Base-by-base conservation (phyloP, 2,329 filamentous ascomycete genomes). In the Didymosphaeria variabile region DNA sequence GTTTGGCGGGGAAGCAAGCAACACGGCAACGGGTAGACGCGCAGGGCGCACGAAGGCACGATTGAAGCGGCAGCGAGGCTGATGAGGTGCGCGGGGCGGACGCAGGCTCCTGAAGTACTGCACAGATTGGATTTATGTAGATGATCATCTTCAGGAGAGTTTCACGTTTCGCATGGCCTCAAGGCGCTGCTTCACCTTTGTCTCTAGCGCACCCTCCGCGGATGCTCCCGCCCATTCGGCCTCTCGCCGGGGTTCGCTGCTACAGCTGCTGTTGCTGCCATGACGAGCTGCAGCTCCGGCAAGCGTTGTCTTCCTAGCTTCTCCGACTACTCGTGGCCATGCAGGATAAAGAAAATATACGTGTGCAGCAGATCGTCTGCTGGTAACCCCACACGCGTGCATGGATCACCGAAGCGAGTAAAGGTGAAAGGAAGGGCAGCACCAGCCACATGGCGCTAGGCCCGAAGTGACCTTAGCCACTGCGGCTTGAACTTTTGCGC, bases 121-220 rank as follows among this genome's bases (percentile, higher is more conserved):
- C 34, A 36, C 21, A 32, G 23, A 32, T 34, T 34, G 34, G 44
- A n/a, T 21, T 56, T 50, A 49, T 55, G 49, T 60, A 32, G 44
- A 54, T 19, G 26, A 5, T 34, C 31, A 36, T 47, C 46, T 38
- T 62, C 62, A 67, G 65, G 66, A 65, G 64, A 40, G 66, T 70
- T 70, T 68, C 66, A 70, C 34, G 59, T 64, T 63, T 60, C 45
- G 65, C 68, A 65, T 66, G 65, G 58, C 58, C 57, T 56, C 53
- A 40, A 29, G 38, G 38, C 17, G 44, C 34, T 54, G 58, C 58
- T 55, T 58, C 59, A 61, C 55, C 59, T 44, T 51, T 51, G 42
- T 55, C 29, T 57, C 55, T 61, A 57, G 55, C 50, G 54, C 59
- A 46, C 12, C 12, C n/a, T 38, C 31, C 47, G 55, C 55, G 62